Conservation (phyloP, 257 asterid species). For the Fraxinus excelsior region DNA sequence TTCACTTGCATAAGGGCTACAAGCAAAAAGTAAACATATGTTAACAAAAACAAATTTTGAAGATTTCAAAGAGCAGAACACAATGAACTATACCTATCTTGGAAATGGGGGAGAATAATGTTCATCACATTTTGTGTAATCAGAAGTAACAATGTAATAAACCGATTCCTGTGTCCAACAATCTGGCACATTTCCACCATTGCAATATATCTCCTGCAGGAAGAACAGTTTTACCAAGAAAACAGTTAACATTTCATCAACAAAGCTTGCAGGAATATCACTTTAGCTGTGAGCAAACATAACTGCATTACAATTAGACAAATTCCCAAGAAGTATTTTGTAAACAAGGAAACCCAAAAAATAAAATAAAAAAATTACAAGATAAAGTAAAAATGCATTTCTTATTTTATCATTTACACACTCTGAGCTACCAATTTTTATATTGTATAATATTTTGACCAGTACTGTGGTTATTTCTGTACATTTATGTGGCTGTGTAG, state of each 20-base stretch:
- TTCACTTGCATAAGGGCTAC: constrained; percentile 35
- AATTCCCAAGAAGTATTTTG: background rate
- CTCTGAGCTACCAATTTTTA: background rate
- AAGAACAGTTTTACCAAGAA: background rate
- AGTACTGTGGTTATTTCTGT: background rate
- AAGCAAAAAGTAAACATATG: constrained; percentile 16
- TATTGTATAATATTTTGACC: background rate
- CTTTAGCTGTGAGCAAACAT: constrained; percentile 1
- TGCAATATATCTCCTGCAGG: constrained; percentile 77
- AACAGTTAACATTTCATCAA: background rate
- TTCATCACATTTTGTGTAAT: constrained; percentile 86
- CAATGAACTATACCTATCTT: constrained; percentile 62
- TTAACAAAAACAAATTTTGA: constrained; percentile 10
- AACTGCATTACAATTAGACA: background rate
- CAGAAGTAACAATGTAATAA: constrained; percentile 70
- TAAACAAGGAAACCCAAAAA: background rate
- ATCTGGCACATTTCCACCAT: constrained; percentile 84
- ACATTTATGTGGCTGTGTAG: background rate
- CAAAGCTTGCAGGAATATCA: constrained; percentile 5
- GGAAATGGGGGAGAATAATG: constrained; percentile 76
- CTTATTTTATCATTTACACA: background rate
- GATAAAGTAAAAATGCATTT: background rate
- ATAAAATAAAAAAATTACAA: background rate
- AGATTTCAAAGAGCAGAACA: background rate
- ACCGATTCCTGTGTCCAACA: constrained; percentile 70